Evolutionary conservation across 1,139 yeast species (phyloP).

Genomic region (Zygosaccharomyces pseudobailii): DNA sequence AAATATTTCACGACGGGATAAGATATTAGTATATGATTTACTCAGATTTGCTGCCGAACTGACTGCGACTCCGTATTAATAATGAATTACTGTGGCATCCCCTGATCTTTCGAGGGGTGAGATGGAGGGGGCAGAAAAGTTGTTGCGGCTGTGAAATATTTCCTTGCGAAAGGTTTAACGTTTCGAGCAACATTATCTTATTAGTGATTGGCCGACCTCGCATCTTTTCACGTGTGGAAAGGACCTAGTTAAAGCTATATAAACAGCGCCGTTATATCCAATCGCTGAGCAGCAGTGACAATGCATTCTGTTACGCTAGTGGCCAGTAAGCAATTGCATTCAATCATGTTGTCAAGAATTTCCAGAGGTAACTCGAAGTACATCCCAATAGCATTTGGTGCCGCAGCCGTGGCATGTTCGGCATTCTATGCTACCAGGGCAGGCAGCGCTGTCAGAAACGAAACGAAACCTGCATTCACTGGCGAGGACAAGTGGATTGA

Average conservation of each 20-base stretch:
- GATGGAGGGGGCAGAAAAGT: background rate
- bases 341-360: conserved; percentile 20
- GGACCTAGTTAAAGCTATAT: background rate
- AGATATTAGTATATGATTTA: background rate
- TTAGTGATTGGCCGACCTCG: conserved; percentile 11
- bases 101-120: no score
- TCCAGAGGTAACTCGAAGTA: conserved; percentile 21
- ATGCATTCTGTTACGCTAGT: background rate
- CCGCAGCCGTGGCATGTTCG: conserved; percentile 50
- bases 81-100: background rate
- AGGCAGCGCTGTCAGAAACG: conserved; percentile 36
- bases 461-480: conserved; percentile 51
- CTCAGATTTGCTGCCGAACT: background rate
- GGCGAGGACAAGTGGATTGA: conserved; percentile 81
- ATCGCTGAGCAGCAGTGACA: background rate
- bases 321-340: background rate
- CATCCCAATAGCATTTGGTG: conserved; percentile 42
- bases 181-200: conserved; percentile 4
- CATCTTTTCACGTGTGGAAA: conserved; percentile 4
- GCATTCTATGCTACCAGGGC: conserved; percentile 38
- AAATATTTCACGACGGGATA: background rate
- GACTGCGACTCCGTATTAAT: background rate
- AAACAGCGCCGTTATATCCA: no score
- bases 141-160: background rate
- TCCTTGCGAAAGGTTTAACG: background rate